Conservation (phyloP, 2,329 filamentous ascomycete species). For the Hypoxylon sp. region DNA sequence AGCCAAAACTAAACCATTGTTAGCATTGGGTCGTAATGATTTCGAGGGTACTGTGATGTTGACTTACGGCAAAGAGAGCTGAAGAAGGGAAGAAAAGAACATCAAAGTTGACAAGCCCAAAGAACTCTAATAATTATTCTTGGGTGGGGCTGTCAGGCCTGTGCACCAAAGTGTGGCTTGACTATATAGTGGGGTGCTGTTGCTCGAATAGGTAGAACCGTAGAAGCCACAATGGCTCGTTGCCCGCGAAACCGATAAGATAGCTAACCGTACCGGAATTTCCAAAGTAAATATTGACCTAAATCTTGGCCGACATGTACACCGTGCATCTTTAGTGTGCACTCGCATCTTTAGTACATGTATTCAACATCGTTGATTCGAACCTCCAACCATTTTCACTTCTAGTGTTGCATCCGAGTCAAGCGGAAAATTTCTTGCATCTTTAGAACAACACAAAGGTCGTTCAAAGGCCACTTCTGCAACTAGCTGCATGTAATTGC, state of each 20-base stretch:
- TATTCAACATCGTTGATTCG: slow-evolving; percentile 13
- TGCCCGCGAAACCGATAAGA: slow-evolving; percentile 27
- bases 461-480: slow-evolving; percentile 18
- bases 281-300: slow-evolving; percentile 36
- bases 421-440: slow-evolving; percentile 35
- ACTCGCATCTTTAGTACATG: slow-evolving; percentile 7
- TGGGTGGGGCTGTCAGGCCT: too few relatives aligned
- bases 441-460: slow-evolving; percentile 13
- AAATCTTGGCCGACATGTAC: not conserved
- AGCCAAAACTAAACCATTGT: slow-evolving; percentile 28
- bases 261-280: too few relatives aligned
- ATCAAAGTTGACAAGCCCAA: slow-evolving; percentile 1
- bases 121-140: slow-evolving; percentile 4
- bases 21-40: slow-evolving; percentile 1
- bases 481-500: slow-evolving; percentile 22
- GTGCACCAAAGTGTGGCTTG: too few relatives aligned
- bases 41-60: not conserved
- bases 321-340: too few relatives aligned
- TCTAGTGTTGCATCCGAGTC: slow-evolving; percentile 21
- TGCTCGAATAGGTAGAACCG: too few relatives aligned
- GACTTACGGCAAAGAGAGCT: slow-evolving; percentile 35
- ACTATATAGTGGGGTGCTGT: not conserved
- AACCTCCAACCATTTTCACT: slow-evolving; percentile 29
- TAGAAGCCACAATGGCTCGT: slow-evolving; percentile 23
- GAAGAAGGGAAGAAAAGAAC: slow-evolving; percentile 22